Conservation (phyloP, 192 early-diverging fungal species). For the Backusella macrospora region DNA sequence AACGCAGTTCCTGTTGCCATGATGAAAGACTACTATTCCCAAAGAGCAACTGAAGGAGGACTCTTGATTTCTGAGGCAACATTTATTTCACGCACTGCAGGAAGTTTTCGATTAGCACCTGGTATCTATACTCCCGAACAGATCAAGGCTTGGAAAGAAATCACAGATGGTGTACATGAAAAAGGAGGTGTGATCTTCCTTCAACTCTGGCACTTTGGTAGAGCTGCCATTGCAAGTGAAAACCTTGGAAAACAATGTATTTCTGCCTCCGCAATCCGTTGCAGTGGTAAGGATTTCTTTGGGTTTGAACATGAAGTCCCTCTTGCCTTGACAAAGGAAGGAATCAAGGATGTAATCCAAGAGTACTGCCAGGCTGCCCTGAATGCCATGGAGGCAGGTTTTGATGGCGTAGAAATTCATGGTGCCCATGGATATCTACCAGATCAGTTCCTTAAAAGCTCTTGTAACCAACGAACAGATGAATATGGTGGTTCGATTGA, state of each 20-base stretch:
- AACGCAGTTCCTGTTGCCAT: slow-evolving; percentile 5
- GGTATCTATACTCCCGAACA: slow-evolving; percentile 47
- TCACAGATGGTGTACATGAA: slow-evolving; percentile 58
- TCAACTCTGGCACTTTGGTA: slow-evolving; percentile 55
- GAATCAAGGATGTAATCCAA: slow-evolving; percentile 15
- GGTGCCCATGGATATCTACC: slow-evolving; percentile 89
- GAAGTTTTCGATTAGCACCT: slow-evolving; percentile 30
- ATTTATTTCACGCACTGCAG: not conserved
- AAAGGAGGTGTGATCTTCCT: slow-evolving; percentile 56
- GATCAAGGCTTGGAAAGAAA: slow-evolving; percentile 49
- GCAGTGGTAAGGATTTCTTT: not conserved
- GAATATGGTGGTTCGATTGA: slow-evolving; percentile 29
- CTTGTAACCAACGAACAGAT: slow-evolving; percentile 76
- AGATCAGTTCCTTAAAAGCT: slow-evolving; percentile 75
- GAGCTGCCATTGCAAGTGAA: not conserved
- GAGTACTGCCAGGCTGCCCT: slow-evolving; percentile 51
- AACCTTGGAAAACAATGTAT: slow-evolving; percentile 14
- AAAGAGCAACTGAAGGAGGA: slow-evolving; percentile 21
- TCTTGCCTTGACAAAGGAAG: slow-evolving; percentile 14
- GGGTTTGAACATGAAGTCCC: slow-evolving; percentile 23
- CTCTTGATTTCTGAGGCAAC: slow-evolving; percentile 19
- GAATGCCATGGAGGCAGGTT: slow-evolving; percentile 77
- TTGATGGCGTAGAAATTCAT: slow-evolving; percentile 89
- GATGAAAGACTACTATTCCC: slow-evolving; percentile 21
- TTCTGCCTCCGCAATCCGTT: slow-evolving; percentile 28